Evolutionary conservation across 192 early-diverging fungal genomes (phyloP), one percentile per base, ranked within the genome.

Genomic region (Lobulomyces angularis): DNA sequence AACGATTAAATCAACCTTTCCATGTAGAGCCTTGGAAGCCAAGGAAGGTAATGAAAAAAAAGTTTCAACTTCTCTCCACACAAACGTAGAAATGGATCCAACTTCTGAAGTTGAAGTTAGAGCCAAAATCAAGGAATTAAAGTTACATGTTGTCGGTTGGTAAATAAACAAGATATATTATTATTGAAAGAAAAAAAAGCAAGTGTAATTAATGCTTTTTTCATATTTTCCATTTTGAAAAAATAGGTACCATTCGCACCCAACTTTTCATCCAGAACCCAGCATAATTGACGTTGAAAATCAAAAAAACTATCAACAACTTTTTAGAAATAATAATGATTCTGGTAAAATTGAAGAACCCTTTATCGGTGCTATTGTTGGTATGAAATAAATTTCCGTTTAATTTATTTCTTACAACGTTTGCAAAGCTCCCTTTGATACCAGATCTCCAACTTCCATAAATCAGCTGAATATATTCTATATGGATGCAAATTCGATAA

Each of bases 181-280:
- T n/a, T n/a, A n/a, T n/a, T n/a, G n/a, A n/a, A n/a, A n/a, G n/a
- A n/a, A n/a, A n/a, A n/a, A n/a, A n/a, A n/a, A n/a, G n/a, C n/a
- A n/a, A n/a, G n/a, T n/a, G n/a, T n/a, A n/a, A n/a, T n/a, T n/a
- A n/a, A n/a, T n/a, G n/a, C n/a, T n/a, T n/a, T n/a, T n/a, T n/a
- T n/a, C n/a, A n/a, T n/a, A n/a, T n/a, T n/a, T n/a, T n/a, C n/a
- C n/a, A n/a, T n/a, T n/a, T n/a, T n/a, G n/a, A n/a, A n/a, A n/a
- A n/a, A n/a, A n/a, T n/a, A n/a, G n/a, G n/a, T 93, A 93, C 59
- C 90, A 93, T 59, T 85, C 82, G 17, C 90, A 93, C 53, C 90
- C 90, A 4, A 82, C 81, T 0, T 90, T 90, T 64, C 57, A 67
- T 2, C 87, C 90, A 3, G 81, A 88, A 34, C 90, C 90, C 21